These are phyloP conservation scores for Grigorovia humatica DNA, from an alignment of 805 yeast species.

Conservation along the genomic window DNA sequence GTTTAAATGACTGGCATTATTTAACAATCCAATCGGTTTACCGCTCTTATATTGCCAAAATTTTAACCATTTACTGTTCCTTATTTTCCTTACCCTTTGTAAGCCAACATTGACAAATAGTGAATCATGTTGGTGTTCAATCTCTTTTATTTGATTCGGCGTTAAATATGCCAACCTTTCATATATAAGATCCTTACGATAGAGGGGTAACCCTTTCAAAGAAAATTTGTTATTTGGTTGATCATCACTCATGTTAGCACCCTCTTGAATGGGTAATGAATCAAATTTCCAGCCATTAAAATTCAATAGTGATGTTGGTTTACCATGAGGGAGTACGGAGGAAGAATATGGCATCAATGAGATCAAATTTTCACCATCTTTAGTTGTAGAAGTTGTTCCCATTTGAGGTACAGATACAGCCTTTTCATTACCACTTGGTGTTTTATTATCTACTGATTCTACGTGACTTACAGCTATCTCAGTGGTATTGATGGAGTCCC, in stretches of 20 bases:
- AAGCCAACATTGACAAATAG: slow-evolving; percentile 37
- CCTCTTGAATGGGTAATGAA: slow-evolving; percentile 12
- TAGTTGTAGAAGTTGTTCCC: not conserved
- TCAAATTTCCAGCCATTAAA: slow-evolving; percentile 29
- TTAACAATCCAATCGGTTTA: slow-evolving; percentile 23
- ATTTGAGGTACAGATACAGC: too few species aligned
- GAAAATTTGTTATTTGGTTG: slow-evolving; percentile 14
- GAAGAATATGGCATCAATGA: not conserved
- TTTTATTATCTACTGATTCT: too few species aligned
- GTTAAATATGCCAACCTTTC: slow-evolving; percentile 26
- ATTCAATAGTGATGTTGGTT: slow-evolving; percentile 8
- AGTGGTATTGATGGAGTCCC: not conserved
- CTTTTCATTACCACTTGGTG: too few species aligned
- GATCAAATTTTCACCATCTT: not conserved
- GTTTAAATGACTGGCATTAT: slow-evolving; percentile 15
- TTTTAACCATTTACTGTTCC: slow-evolving; percentile 39
- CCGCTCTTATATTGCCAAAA: slow-evolving; percentile 40
- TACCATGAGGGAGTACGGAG: not conserved
- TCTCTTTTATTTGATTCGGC: slow-evolving; percentile 33
- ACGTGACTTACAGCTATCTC: not conserved
- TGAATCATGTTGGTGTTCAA: slow-evolving; percentile 41
- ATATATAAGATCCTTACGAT: slow-evolving; percentile 21
- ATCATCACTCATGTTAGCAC: not conserved
- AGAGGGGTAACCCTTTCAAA: slow-evolving; percentile 36
- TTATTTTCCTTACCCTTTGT: slow-evolving; percentile 32